phyloP scores from a whole-genome alignment of 2,329 filamentous ascomycete species.

The Arachnomyces sp. region DNA sequence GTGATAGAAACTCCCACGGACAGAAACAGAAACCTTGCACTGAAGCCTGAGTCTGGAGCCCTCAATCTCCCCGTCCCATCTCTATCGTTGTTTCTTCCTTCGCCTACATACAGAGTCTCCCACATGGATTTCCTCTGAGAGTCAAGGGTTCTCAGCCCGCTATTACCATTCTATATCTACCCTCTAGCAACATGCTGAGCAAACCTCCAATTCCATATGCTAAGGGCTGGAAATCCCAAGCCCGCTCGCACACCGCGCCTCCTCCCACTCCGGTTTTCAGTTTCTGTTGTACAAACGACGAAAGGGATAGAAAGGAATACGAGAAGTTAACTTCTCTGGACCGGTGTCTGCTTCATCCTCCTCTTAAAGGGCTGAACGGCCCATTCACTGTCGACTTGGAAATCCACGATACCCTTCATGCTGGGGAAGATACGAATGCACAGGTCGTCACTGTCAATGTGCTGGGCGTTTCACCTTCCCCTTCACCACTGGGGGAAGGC shows the following conservation, averaged over 20 bases:
- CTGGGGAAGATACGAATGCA: constrained; percentile 13
- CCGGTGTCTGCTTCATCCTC: constrained; percentile 14
- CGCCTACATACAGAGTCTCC: too few relatives aligned
- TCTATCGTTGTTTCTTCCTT: too few relatives aligned
- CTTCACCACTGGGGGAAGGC: not conserved
- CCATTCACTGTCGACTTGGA: constrained; percentile 11
- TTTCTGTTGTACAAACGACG: constrained; percentile 8
- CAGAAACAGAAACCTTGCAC: too few relatives aligned
- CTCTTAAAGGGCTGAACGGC: constrained; percentile 11
- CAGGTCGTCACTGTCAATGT: constrained; percentile 15
- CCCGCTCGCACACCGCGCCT: constrained; percentile 12
- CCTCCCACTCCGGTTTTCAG: constrained; percentile 11
- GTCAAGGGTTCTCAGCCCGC: too few relatives aligned
- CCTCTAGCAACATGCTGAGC: constrained; percentile 9
- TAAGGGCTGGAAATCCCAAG: constrained; percentile 14
- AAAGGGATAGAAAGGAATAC: constrained; percentile 13
- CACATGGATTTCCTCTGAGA: too few relatives aligned
- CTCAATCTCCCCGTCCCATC: too few relatives aligned
- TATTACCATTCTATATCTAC: too few relatives aligned
- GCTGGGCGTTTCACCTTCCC: constrained; percentile 4
- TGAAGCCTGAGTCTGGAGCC: too few relatives aligned
- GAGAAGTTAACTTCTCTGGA: constrained; percentile 10
- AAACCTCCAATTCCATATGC: constrained; percentile 14
- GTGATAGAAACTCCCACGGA: too few relatives aligned
- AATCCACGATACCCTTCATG: constrained; percentile 12